Percentiles rank a stretch among this genome's conserved stretches.
phyloP scores from a whole-genome alignment of 148 eudicot genomes.

The Vaccinium myrtillus region DNA sequence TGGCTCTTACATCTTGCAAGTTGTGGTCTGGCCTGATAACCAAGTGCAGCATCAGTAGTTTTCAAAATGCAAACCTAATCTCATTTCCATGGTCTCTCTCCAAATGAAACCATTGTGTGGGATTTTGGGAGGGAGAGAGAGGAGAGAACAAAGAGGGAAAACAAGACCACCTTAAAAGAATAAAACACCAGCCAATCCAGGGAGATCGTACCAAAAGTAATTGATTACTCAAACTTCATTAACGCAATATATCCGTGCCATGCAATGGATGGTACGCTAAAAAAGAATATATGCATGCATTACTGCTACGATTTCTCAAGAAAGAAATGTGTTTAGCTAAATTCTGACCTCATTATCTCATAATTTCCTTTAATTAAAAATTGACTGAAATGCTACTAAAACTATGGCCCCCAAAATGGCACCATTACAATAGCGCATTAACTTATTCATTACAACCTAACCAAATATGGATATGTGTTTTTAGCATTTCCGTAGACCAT shows the following conservation, averaged over 20 bases:
- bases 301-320: not conserved
- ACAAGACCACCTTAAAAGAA: not conserved
- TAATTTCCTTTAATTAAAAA: not conserved
- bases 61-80: not conserved
- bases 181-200: not conserved
- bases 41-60: slow-evolving; percentile 11
- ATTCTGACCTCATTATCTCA: not conserved
- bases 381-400: not conserved
- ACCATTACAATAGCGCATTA: not conserved
- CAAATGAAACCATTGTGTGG: not conserved
- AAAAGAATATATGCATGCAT: not conserved
- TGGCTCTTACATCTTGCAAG: slow-evolving; percentile 85
- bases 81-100: not conserved
- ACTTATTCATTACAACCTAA: not conserved
- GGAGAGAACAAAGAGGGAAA: not conserved
- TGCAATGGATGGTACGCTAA: not conserved
- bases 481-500: not conserved
- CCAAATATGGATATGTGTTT: not conserved
- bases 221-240: not conserved
- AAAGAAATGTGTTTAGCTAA: not conserved
- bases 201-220: not conserved
- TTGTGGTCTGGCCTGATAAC: slow-evolving; percentile 84
- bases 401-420: not conserved
- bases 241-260: not conserved
- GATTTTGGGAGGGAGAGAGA: not conserved